These are phyloP conservation scores for Xylaria polymorpha DNA, from an alignment of 2,329 filamentous ascomycete species.

Conservation along the genomic window DNA sequence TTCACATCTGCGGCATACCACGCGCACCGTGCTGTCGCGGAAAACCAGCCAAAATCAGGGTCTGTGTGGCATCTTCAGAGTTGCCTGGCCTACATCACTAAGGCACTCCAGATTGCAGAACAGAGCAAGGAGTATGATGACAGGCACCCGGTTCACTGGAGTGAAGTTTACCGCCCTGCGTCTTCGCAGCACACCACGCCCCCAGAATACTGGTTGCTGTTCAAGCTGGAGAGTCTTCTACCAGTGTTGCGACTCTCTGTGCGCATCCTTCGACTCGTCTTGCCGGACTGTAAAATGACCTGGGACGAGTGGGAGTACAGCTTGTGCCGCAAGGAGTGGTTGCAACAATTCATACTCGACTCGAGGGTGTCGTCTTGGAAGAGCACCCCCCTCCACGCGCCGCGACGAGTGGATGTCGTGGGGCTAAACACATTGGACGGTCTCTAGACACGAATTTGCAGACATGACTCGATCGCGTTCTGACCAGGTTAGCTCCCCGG, in stretches of 20 bases:
- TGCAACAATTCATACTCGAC: conserved; percentile 43
- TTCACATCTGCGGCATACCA: conserved; percentile 35
- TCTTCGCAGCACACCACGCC: conserved; percentile 14
- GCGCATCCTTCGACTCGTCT: conserved; percentile 38
- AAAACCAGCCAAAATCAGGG: conserved; percentile 21
- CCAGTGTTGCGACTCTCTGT: conserved; percentile 43
- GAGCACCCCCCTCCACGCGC: conserved; percentile 10
- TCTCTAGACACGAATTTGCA: not conserved
- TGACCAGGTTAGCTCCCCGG: not conserved
- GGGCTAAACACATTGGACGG: not conserved
- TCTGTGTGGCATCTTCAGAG: conserved; percentile 34
- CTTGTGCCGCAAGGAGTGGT: conserved; percentile 40
- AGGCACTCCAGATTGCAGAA: conserved; percentile 38
- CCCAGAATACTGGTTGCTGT: conserved; percentile 43
- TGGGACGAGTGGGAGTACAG: conserved; percentile 44
- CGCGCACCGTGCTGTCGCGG: conserved; percentile 36
- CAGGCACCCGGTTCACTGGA: conserved; percentile 40
- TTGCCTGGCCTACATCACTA: conserved; percentile 35
- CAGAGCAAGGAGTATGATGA: conserved; percentile 43
- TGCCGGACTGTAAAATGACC: conserved; percentile 36
- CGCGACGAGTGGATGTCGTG: conserved; percentile 23
- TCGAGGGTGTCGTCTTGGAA: conserved; percentile 36
- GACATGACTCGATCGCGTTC: not conserved
- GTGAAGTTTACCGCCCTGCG: conserved; percentile 40
- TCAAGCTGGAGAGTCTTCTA: conserved; percentile 45